Evolutionary conservation across 768 basidiomycete species (phyloP).

Genomic region (Podaxis sp.): DNA sequence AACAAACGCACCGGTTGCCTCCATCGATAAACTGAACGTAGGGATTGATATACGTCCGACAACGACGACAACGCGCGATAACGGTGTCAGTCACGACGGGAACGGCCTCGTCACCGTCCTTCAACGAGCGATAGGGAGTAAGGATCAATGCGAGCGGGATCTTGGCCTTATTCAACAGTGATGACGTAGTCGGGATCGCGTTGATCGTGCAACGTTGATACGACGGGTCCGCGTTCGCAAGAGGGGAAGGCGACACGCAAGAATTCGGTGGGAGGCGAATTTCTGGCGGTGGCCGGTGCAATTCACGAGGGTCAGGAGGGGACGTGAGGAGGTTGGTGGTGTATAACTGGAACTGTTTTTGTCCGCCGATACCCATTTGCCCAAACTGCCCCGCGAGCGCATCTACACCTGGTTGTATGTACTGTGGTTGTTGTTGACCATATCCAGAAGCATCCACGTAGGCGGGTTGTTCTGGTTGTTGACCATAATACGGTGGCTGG

Average conservation of each 20-base stretch:
- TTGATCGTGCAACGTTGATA: slow-evolving; percentile 93
- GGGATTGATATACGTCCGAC: slow-evolving; percentile 96
- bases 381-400: slow-evolving; percentile 82
- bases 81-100: slow-evolving; percentile 93
- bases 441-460: slow-evolving; percentile 42
- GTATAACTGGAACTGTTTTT: slow-evolving; percentile 73
- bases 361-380: slow-evolving; percentile 82
- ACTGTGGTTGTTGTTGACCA: slow-evolving; percentile 37
- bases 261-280: slow-evolving; percentile 87
- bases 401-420: slow-evolving; percentile 53
- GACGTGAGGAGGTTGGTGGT: slow-evolving; percentile 92
- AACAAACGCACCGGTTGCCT: slow-evolving; percentile 70
- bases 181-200: slow-evolving; percentile 88
- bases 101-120: slow-evolving; percentile 80
- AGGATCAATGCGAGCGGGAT: slow-evolving; percentile 86
- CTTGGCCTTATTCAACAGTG: slow-evolving; percentile 85
- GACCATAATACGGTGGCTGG: slow-evolving; percentile 40
- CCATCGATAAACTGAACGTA: slow-evolving; percentile 98
- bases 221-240: slow-evolving; percentile 82
- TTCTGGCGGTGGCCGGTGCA: slow-evolving; percentile 81
- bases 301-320: slow-evolving; percentile 86
- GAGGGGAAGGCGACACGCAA: slow-evolving; percentile 72
- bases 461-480: slow-evolving; percentile 41
- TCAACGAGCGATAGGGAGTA: slow-evolving; percentile 85
- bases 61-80: slow-evolving; percentile 93